phyloP scores from a whole-genome alignment of 495 filamentous ascomycete species.

The Thozetella sp. region DNA sequence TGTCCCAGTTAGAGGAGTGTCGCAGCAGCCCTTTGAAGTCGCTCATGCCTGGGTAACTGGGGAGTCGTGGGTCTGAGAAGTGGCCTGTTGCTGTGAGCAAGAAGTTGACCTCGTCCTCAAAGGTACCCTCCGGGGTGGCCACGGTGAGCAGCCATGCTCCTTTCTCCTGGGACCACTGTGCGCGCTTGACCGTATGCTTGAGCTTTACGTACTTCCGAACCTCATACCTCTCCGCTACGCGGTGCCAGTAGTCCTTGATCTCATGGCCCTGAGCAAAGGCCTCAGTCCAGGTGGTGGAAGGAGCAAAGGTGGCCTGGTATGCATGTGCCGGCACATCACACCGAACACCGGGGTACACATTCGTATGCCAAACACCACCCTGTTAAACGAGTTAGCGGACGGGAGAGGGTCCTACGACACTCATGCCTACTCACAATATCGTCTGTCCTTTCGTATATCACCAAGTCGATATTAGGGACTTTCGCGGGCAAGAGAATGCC shows the following conservation, averaged over 20 bases:
- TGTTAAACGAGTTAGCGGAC: too few relatives aligned
- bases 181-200: not conserved
- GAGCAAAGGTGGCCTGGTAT: not conserved
- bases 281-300: not conserved
- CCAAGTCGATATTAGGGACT: not conserved
- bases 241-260: not conserved
- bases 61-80: not conserved
- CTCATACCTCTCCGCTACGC: not conserved
- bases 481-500: not conserved
- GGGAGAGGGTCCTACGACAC: too few relatives aligned
- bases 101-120: not conserved
- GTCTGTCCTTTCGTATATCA: not conserved
- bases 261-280: not conserved
- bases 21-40: not conserved
- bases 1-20: not conserved
- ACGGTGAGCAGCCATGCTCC: not conserved
- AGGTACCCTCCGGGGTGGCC: not conserved
- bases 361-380: not conserved
- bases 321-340: not conserved
- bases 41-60: not conserved
- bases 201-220: not conserved
- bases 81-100: not conserved
- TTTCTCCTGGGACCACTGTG: not conserved
- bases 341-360: not conserved
- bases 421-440: not conserved